Evolutionary conservation across 148 eudicot genomes (phyloP), one percentile per base, ranked within the genome.

Genomic region (Rhododendron simsii): DNA sequence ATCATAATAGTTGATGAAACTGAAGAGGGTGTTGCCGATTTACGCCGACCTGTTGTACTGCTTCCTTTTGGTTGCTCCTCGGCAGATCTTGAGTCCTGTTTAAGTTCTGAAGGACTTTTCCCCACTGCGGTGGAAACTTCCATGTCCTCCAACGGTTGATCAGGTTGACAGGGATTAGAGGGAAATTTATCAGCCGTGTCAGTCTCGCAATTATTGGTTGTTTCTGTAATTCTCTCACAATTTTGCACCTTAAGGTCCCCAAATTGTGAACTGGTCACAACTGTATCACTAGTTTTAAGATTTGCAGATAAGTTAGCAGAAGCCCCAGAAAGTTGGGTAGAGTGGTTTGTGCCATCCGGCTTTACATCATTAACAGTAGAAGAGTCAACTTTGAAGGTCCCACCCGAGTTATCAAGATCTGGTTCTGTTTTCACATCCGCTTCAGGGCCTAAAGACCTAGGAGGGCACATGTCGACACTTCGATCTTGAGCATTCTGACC

Each of bases 1-100:
- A 87, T 80, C 67, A 84, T 69, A 87, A 80, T 81, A 9, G 89
- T 78, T 4, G 91, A 83, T 78, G 94, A 88, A 80, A 87, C 71
- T 81, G 93, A 88, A 82, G 91, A 82, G 86, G 92, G 86, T 50
- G 88, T 79, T 28, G 63, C 86, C 23, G 84, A 61, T 89, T 96
- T 96, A 89, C 81, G 89, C 86, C 92, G 84, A 88, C 85, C 55
- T 76, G 79, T 71, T 55, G 90, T 83, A 45, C 69, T 91, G 84
- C 84, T 86, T 81, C 76, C 48, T 87, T 92, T 91, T 44, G 89
- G 84, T 78, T 85, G 83, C 84, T 89, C 92, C 67, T 90, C 92
- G 15, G 85, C 84, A 81, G 79, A 78, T 90, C 87, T 88, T 69
- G 84, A 53, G 51, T 77, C 87, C 57, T 87, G 86, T 90, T 93